These are phyloP conservation scores for Blumeria hordei DNA, from an alignment of 2,329 filamentous ascomycete species.

Conservation along the genomic window DNA sequence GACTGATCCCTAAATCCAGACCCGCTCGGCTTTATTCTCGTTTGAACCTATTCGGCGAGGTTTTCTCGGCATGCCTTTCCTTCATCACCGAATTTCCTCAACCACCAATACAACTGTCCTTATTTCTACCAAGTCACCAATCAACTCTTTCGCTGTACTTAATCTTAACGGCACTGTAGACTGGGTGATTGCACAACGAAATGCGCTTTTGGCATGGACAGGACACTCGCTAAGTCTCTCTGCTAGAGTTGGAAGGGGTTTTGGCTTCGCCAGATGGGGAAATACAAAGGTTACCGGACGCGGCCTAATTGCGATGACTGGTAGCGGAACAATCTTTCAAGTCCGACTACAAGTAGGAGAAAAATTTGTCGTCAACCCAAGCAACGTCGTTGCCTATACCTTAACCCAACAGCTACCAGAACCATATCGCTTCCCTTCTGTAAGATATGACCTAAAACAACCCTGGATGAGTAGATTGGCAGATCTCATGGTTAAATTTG, in stretches of 20 bases:
- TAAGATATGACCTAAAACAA: conserved; percentile 35
- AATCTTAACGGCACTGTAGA: conserved; percentile 84
- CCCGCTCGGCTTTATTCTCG: conserved; percentile 69
- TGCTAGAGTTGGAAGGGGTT: conserved; percentile 47
- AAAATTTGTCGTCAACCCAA: conserved; percentile 75
- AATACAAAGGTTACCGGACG: conserved; percentile 71
- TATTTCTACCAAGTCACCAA: conserved; percentile 66
- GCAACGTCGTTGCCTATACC: conserved; percentile 78
- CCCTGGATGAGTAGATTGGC: conserved; percentile 14
- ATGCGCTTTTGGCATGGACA: conserved; percentile 86
- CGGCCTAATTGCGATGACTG: conserved; percentile 62
- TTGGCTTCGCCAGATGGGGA: conserved; percentile 76
- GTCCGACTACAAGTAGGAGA: conserved; percentile 61
- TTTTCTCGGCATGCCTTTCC: conserved; percentile 67
- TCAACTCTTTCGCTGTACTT: conserved; percentile 67
- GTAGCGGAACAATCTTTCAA: conserved; percentile 75
- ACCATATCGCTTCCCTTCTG: conserved; percentile 72
- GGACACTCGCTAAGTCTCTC: conserved; percentile 61
- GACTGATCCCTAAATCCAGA: conserved; percentile 22
- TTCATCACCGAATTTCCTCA: conserved; percentile 79
- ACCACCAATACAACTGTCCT: conserved; percentile 72
- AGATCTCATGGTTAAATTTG: conserved; percentile 46
- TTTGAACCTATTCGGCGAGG: conserved; percentile 65
- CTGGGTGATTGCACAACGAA: conserved; percentile 78
- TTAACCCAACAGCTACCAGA: conserved; percentile 48